Base-by-base conservation (phyloP, 73 alveolate species). In the Blepharisma japonicum region DNA sequence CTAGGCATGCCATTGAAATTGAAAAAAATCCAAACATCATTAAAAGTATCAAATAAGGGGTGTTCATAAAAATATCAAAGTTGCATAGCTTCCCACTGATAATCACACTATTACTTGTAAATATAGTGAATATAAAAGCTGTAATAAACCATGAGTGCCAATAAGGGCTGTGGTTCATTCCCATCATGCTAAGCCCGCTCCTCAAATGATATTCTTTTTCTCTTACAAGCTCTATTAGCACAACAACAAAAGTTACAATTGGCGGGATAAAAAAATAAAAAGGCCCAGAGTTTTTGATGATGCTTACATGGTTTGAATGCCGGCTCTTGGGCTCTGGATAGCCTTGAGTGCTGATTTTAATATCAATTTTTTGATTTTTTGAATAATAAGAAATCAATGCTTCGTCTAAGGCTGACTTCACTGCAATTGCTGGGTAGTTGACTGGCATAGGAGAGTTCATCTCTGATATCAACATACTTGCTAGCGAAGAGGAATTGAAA, bases 171-270 rank as follows among this genome's bases (percentile, higher is more conserved):
- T 86, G 91, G 4, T 86, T 67, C 47, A 89, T 76, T 20, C 96
- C 96, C 85, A 89, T 89, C 45, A 88, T 85, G 6, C 79, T 45
- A 27, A 87, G 56, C 8, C 96, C 98, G 54, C 87, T 77, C 81
- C 98, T 68, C 7, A 90, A 82, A 45, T 79, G 80, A 46, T 71
- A 76, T 18, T 91, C 98, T 72, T 92, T 92, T 85, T 92, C 98
- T 68, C 84, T 71, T 0, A 84, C 77, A 25, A 92, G 71, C 54
- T 92, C 98, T 39, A 84, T 90, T 53, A 92, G 71, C 42, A 92
- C 45, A 9, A 90, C 77, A 5, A 88, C 83, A 70, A 92, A 92
- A 4, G 82, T 54, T 0, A 87, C 82, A 77, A 92, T 45, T 6
- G 87, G 89, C 7, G 90, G 87, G 6, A 91, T 74, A 25, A 86